Base-by-base conservation (phyloP, 805 yeast genomes). In the Saturnispora besseyi region DNA sequence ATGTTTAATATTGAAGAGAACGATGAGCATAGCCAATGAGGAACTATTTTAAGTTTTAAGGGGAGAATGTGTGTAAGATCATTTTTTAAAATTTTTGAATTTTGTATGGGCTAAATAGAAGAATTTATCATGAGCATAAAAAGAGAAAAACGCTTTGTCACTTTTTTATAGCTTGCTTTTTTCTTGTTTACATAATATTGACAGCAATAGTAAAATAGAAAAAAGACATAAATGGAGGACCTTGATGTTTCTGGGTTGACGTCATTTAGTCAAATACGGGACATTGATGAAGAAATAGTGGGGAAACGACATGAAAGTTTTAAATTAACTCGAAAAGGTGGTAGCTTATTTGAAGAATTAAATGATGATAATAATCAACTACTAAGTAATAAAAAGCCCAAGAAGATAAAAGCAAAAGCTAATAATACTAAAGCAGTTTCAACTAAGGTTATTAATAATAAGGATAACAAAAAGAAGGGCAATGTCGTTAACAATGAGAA, bases 341-440 rank as follows among this genome's bases (percentile, higher is more conserved):
- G 42, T 4, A 47, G 49, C 22, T 11, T 51, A 9, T 53, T 53
- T 29, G 52, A 47, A 22, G 50, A 45, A 22, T 44, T 44, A 22
- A 49, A 47, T 6, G 41, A 40, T 12, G 43, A 43, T 32, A 48
- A n/a, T 13, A 37, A 9, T 38, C 44, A 9, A 29, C 28, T 31
- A 5, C n/a, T 44, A 21, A 45, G 30, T 13, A 29, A 37, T 8
- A 37, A 29, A 30, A 37, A 21, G 13, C 8, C n/a, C 34, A 30
- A 11, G 13, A 31, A 12, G 9, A 26, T 13, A 10, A 46, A 41
- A 30, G 5, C 41, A 11, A 13, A 28, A 6, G 24, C 28, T 4
- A 18, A 15, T 12, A 45, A 45, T 13, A 15, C 43, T 34, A 48
- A 29, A 32, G 18, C 21, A 13, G 5, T 22, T 24, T 33, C 32